These are phyloP conservation scores for Neoascochyta sp. DNA, from an alignment of 2,329 filamentous ascomycete genomes.

Conservation along the genomic window DNA sequence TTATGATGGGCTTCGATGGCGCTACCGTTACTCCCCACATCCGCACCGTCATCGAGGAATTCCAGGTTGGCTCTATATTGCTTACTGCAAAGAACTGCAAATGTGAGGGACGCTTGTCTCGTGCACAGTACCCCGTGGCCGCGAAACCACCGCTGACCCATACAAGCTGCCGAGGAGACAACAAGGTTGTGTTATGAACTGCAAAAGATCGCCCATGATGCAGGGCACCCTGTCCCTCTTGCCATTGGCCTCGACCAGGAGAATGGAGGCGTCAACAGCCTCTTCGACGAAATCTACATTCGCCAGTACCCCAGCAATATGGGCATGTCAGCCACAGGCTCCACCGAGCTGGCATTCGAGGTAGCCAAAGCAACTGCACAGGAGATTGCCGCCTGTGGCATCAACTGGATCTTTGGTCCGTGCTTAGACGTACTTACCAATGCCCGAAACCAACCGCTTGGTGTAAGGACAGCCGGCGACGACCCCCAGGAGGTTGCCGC, in stretches of 20 bases:
- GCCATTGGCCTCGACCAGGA: constrained; percentile 93
- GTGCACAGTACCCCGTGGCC: constrained; percentile 6
- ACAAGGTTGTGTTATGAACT: constrained; percentile 84
- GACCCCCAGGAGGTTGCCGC: constrained; percentile 93
- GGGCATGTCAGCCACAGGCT: constrained; percentile 91
- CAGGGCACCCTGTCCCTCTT: constrained; percentile 83
- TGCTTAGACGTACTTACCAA: constrained; percentile 93
- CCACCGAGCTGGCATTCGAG: constrained; percentile 78
- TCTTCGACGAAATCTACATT: constrained; percentile 93
- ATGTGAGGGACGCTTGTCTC: constrained; percentile 52
- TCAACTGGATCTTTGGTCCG: constrained; percentile 93
- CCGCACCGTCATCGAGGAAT: constrained; percentile 71
- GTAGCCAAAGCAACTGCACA: constrained; percentile 90
- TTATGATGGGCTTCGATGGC: constrained; percentile 84
- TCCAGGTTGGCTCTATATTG: constrained; percentile 84
- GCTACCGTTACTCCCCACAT: constrained; percentile 81
- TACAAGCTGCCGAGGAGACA: constrained; percentile 80
- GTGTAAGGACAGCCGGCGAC: constrained; percentile 84
- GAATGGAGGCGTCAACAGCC: constrained; percentile 94
- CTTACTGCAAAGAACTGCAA: constrained; percentile 82
- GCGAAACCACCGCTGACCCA: constrained; percentile 17
- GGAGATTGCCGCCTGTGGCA: constrained; percentile 85
- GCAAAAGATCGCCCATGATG: constrained; percentile 85
- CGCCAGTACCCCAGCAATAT: constrained; percentile 96
- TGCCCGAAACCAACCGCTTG: constrained; percentile 82